Percentiles rank a stretch among this genome's conserved stretches.
These are phyloP conservation scores for Betula pendula DNA, from an alignment of 306 rosid species.

Conservation along the genomic window DNA sequence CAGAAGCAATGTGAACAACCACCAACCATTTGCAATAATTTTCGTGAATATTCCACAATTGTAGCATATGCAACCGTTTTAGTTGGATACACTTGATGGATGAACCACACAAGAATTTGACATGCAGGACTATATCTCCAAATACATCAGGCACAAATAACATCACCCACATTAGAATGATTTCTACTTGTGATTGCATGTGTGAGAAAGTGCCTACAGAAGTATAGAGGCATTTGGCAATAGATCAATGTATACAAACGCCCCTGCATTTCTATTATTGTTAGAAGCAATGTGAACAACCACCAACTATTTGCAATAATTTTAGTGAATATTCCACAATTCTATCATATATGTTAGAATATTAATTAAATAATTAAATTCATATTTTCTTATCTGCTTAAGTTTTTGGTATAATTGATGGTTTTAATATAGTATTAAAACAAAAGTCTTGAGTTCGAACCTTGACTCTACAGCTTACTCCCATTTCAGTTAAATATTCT, in stretches of 20 bases:
- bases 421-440: no score
- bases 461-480: no score
- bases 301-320: not conserved
- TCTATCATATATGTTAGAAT: not conserved
- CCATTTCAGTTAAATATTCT: no score
- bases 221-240: constrained; percentile 15
- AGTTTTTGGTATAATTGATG: no score
- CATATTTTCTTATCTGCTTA: no score
- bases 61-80: no score
- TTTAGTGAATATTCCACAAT: not conserved
- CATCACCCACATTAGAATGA: constrained; percentile 15
- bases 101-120: no score
- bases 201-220: not conserved
- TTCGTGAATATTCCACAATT: not conserved
- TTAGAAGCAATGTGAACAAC: not conserved
- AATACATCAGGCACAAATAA: constrained; percentile 30
- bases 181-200: not conserved
- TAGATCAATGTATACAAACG: not conserved
- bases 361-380: no score
- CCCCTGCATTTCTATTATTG: not conserved
- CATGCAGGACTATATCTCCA: no score
- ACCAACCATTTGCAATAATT: not conserved
- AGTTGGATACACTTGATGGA: no score
- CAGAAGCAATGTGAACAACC: not conserved
- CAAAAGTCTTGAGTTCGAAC: no score